Evolutionary conservation across 2,329 filamentous ascomycete genomes (phyloP), one percentile per base, ranked within the genome.

Genomic region (Polychaeton citri): DNA sequence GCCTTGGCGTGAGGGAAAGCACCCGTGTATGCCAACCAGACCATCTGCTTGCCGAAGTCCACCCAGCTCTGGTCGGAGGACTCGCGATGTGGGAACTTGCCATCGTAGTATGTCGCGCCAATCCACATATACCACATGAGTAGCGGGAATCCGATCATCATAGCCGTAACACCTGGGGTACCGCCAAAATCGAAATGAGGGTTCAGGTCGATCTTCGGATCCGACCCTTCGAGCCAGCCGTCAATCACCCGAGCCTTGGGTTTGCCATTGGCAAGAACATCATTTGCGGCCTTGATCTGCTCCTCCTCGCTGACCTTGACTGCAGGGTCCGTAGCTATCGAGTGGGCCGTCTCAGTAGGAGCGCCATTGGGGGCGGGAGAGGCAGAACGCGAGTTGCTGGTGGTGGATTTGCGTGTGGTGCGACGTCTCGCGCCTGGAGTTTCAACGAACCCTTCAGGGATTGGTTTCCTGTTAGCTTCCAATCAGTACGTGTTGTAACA

Each of bases 61-160:
- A 53, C 47, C 55, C 74, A 74, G 43, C 42, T 44, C 17, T 51
- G 52, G 42, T 56, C 52, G 30, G 65, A 63, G 12, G 24, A 28
- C 30, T 32, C 30, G 12, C 30, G 13, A 15, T 28, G 24, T 12
- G 90, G 90, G 35, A 92, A 68, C 44, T 81, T 77, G 48, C 88
- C 88, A 55, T 85, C 68, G 63, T 95, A 98, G 64, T 88, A 94
- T 34, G 79, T 87, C 21, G 88, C 82, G 34, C 90, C 90, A 59
- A 93, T 79, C 87, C 87, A 96, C 87, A 98, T 94, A 65, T 95
- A 96, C 72, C 84, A 95, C 88, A 96, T 96, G 50, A 98, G 72
- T 24, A 79, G 43, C n/a, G 90, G 90, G 62, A 96, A 98, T 32
- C 81, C 76, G 43, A 86, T 71, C 85, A 96, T 96, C 74, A 95